Evolutionary conservation across 306 rosid genomes (phyloP), one percentile per base, ranked within the genome.

Genomic region (Trifolium fragiferum): DNA sequence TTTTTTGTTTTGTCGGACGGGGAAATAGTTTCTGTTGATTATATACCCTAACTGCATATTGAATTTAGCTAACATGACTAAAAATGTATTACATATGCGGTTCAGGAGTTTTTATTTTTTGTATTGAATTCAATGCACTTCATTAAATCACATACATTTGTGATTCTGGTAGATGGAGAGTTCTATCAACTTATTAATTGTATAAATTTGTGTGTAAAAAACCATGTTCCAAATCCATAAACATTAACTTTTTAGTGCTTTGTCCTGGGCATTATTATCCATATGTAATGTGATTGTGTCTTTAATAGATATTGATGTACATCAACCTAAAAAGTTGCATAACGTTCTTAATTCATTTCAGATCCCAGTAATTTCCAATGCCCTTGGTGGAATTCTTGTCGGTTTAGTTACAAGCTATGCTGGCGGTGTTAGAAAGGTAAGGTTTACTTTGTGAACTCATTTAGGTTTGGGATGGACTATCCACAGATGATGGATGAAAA

Each of bases 381-480:
- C 99, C 75, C 77, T 91, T 72, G 99, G 99, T 73, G 99, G 99
- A 86, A 94, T 94, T 73, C 97, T 94, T 66, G 97, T 94, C 73
- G 99, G 97, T 70, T 80, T 94, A 68, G 88, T 94, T 70, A 94
- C 99, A 70, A 90, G 87, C 74, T 55, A 87, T 65, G 98, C 97
- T 21, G 99, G 99, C 1, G 99, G 99, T 20, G 99, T 94, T 87
- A 83, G 96, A 80, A 94, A 91, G 99, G 99, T 76, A 85, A 86
- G 87, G 87, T 70, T 38, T 53, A 73, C 70, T 40, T 68, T 35
- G 40, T 73, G 64, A 65, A 16, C 49, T 72, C 62, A 41, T 58
- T 46, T 55, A 50, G 23, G 76, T 83, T 68, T 37, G 6, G 30
- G 5, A 18, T 54, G 67, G 44, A 55, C 47, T 30, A 51, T 35